Evolutionary conservation across 495 filamentous ascomycete genomes (phyloP), one percentile per base, ranked within the genome.

Genomic region (Xylaria curta): DNA sequence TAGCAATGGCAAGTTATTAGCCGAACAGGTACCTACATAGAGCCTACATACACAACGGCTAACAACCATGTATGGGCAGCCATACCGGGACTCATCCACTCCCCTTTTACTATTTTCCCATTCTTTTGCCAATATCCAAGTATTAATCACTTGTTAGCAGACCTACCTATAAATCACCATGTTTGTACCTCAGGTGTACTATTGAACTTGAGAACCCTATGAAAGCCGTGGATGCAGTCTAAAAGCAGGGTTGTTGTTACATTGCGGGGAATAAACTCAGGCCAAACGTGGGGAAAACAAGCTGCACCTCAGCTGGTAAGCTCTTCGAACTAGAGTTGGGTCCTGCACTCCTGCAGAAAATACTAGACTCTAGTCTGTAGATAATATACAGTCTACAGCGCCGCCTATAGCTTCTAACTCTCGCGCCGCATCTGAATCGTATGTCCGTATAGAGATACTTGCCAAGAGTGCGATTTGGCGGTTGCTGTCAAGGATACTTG

Each of bases 221-320:
- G 28, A 13, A 53, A 26, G 21, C 47, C 12, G 9, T 53, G 10
- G 49, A 53, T 21, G 21, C 49, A 26, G 47, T 21, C n/a, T 19
- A 19, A 19, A 51, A 12, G 47, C 12, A 36, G 17, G 58, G 31
- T 38, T 60, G 19, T 19, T 21, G 33, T 60, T n/a, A 60, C 10
- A 36, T 60, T 60, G 56, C 56, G 58, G 58, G 58, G 58, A 60
- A 38, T 60, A 60, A 60, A 21, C 17, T 38, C 33, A 21, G 0
- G 31, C 33, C 17, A 60, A 60, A 6, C 58, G 17, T 60, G 58
- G 58, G 58, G 58, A 36, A 60, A 60, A 60, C 33, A 60, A 60
- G 17, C 28, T 10, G 38, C 38, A 42, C 1, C 56, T 31, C 3
- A 15, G 19, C 33, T 10, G 31, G 33, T 5, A 60, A 38, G 58